Evolutionary conservation across 148 eudicot genomes (phyloP), one percentile per base, ranked within the genome.

Genomic region (Salicornia ramosissima): DNA sequence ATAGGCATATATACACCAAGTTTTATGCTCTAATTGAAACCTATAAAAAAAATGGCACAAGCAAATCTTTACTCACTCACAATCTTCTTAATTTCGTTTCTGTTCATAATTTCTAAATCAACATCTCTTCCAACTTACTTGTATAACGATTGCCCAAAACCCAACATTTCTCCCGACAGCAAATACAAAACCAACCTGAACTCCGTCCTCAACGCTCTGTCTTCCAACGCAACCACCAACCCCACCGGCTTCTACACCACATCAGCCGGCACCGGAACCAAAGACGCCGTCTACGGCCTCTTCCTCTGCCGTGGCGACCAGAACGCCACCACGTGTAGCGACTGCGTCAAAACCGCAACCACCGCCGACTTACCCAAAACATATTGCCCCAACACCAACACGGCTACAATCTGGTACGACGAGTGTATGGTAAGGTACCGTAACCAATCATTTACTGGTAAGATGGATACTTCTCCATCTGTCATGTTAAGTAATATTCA

Each of bases 271-370:
- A 6, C 12, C 30, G 6, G 31, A 16, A 45, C 69, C 8, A 64
- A 14, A 4, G 64, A 78, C 52, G 22, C 77, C 5, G 67, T 71
- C 5, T 65, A 69, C 42, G 83, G 80, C 54, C 65, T 72, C 67
- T 80, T 64, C 72, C 83, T 80, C 42, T 80, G 83, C 51, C 83
- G 80, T 14, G 83, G 83, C 8, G 79, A 76, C 26, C 79, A 46
- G 12, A 66, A 56, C 31, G 13, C 15, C 30, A 49, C 76, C 39
- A 2, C 66, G 11, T 81, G 84, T 69, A 18, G 28, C 19, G 71
- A 65, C n/a, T 80, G 83, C 31, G 80, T 80, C 1, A 11, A 50
- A 13, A 54, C 74, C 5, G 83, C 75, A 70, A n/a, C n/a, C n/a
- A 36, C 64, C n/a, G 28, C 51, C 0, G 64, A 69, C 71, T 33